Base-by-base conservation (phyloP, 202 grass and related monocot genomes). In the Cymbopogon flexuosus region DNA sequence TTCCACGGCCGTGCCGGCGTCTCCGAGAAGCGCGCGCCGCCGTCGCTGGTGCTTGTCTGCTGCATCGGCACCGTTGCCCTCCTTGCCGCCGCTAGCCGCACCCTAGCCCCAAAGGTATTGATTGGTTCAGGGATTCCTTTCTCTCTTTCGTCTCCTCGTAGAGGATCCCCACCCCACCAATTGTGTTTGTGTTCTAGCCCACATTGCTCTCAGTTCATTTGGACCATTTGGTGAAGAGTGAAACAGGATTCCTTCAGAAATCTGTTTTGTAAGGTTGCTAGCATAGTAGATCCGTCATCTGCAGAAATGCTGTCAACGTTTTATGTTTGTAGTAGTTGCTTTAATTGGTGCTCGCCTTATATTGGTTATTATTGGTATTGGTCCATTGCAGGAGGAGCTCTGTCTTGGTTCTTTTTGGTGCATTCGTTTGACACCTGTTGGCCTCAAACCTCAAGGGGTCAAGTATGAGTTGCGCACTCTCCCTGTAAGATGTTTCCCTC, bases 391-490 rank as follows among this genome's bases (percentile, higher is more conserved):
- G 89, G 77, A 74, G 11, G 56, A 87, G 30, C 69, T 81, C 1
- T 77, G 70, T 65, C 61, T 85, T 24, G 52, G 83, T 8, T 93
- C 72, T 22, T 66, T 80, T 57, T 90, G 87, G 94, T 89, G 64
- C 59, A 41, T 81, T 79, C 69, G 56, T 3, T 42, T 82, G 39
- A 15, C 71, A 46, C 39, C 83, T 78, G 56, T 23, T 57, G 41
- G 27, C 62, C 60, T 10, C 5, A 94, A 70, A 29, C 56, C 45
- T 79, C 74, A 66, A 9, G 81, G 79, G 40, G 84, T 91, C 4
- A 94, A 93, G 52, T 91, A 93, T 71, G 88, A 91, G 80, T 79
- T 97, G 19, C 82, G 89, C 39, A 94, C 94, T 35, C 86, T 97
- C 58, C 94, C 92, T 66, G 94, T 97, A 59, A 97, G 94, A 58